Base-by-base conservation (phyloP, 768 basidiomycete species). In the Psilocybe cyanescens region DNA sequence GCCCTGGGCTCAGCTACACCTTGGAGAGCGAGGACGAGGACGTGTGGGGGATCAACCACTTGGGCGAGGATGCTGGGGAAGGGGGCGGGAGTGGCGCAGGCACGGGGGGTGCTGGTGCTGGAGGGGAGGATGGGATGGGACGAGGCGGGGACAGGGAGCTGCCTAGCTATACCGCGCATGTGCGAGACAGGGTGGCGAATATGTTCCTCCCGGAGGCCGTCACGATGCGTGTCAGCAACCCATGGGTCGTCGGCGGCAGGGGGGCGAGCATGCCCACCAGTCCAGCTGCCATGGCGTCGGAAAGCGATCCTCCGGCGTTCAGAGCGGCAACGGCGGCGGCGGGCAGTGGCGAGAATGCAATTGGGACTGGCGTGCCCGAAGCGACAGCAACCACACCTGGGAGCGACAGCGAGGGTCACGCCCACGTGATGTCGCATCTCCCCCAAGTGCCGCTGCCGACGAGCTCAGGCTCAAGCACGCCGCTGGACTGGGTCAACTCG, bases 131-230 rank as follows among this genome's bases (percentile, higher is more conserved):
- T 9, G 54, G 29, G 2, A 52, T n/a, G 30, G 58, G 59, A 4
- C 60, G 51, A 17, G 58, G 86, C 9, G 86, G 84, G 33, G 90
- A 89, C 44, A 85, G 85, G 48, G 90, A 94, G 67, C 84, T 99
- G 11, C 97, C 97, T 0, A 92, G 91, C 62, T 99, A 99, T 74
- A 83, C 81, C 17, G 86, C 92, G 55, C 97, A 99, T 73, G 86
- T 98, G 28, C 86, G 92, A 45, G 97, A 99, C 71, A 85, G 97
- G 39, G 88, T 98, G 46, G 89, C 91, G 45, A 89, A 89, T 65
- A 87, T 90, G 84, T 90, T 80, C 63, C 72, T 91, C 3, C 83
- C 88, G 0, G 89, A 89, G 49, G 75, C 83, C 16, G 81, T 81
- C n/a, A 84, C 83, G 1, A 76, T 87, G 72, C 86, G 88, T 14